A percentile compares a stretch with the other conserved stretches of the same genome.
phyloP scores from a whole-genome alignment of 2,329 filamentous ascomycete species.

The Clarireedia paspali region DNA sequence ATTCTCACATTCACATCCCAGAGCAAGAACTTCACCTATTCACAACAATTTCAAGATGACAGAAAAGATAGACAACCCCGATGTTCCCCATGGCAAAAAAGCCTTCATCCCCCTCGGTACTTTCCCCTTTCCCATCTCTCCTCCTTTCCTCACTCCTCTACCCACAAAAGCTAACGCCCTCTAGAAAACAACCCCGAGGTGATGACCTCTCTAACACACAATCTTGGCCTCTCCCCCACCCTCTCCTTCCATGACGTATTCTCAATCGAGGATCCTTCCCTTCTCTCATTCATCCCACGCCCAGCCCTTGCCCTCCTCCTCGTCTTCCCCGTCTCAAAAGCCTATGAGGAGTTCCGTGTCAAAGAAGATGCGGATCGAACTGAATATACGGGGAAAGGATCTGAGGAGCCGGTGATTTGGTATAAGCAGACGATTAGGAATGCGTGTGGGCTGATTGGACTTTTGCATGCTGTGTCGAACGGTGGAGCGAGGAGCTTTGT shows the following conservation, averaged over 20 bases:
- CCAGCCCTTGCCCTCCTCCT: constrained; percentile 85
- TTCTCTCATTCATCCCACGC: constrained; percentile 82
- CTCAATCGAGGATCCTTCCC: constrained; percentile 78
- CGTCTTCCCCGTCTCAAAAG: constrained; percentile 78
- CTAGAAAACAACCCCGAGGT: constrained; percentile 78
- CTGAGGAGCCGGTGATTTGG: constrained; percentile 75
- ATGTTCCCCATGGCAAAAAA: constrained; percentile 26
- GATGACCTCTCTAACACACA: constrained; percentile 76
- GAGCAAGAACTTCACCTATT: no score
- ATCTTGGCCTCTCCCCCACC: constrained; percentile 69
- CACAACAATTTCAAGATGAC: constrained; percentile 1
- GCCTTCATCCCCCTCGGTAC: constrained; percentile 29
- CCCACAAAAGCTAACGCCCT: constrained; percentile 17
- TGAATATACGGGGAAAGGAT: constrained; percentile 62
- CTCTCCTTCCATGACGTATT: constrained; percentile 88
- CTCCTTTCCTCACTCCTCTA: constrained; percentile 18
- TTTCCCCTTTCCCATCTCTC: neutral
- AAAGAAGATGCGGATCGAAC: constrained; percentile 60
- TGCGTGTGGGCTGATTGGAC: constrained; percentile 84
- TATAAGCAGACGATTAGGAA: constrained; percentile 94
- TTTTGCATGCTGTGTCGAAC: constrained; percentile 79
- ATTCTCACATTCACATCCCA: no score
- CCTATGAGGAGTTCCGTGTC: constrained; percentile 72
- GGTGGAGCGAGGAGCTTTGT: constrained; percentile 79
- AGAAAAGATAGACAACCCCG: constrained; percentile 18